Evolutionary conservation across 768 basidiomycete species (phyloP).

Genomic region (Rubroboletus pulcherrimus): DNA sequence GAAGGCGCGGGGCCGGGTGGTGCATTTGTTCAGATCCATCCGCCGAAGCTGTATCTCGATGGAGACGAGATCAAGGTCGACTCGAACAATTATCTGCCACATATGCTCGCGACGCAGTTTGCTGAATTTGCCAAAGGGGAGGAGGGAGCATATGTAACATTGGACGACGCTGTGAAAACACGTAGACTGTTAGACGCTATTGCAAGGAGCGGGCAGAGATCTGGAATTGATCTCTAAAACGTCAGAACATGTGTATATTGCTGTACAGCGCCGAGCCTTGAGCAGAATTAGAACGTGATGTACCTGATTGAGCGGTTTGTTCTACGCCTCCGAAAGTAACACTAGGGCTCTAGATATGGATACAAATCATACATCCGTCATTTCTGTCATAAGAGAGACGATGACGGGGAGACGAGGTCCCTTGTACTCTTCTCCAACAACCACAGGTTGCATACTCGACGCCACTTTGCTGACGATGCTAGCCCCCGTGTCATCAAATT

Average conservation of each 20-base stretch:
- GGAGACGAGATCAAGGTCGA: background rate
- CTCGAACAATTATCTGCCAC: background rate
- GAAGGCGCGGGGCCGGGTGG: background rate
- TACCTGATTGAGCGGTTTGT: background rate
- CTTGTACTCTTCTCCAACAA: conserved; percentile 2
- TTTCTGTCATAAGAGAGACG: background rate
- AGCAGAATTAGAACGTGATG: background rate
- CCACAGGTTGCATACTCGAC: conserved; percentile 8
- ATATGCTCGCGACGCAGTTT: background rate
- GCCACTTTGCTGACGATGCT: background rate
- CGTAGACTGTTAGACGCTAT: background rate
- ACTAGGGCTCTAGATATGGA: background rate
- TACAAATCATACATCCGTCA: background rate
- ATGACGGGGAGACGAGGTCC: conserved; percentile 4
- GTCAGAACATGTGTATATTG: background rate
- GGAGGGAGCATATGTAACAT: background rate
- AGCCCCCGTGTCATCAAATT: background rate
- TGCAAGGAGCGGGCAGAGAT: background rate
- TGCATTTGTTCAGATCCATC: background rate
- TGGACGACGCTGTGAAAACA: conserved; percentile 6
- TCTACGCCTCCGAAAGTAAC: background rate
- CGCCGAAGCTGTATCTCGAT: background rate
- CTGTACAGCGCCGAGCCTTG: background rate
- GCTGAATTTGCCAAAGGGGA: background rate
- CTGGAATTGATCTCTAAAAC: background rate